A percentile compares a stretch with the other conserved stretches of the same genome.
phyloP scores from a whole-genome alignment of 73 alveolate species.

The Symbiodinium natans region DNA sequence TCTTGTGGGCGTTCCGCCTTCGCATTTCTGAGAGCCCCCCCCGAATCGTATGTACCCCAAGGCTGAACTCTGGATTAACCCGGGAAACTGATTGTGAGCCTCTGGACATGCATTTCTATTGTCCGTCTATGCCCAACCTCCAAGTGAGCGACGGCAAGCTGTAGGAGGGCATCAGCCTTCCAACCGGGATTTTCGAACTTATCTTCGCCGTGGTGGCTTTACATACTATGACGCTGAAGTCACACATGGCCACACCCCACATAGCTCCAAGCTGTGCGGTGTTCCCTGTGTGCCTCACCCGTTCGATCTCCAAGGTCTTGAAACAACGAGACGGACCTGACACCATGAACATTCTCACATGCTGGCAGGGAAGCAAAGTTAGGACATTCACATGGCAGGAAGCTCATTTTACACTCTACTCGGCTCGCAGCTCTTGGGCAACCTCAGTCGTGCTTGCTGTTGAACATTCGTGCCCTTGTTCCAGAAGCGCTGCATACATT shows the following conservation, averaged over 20 bases:
- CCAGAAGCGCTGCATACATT: not conserved
- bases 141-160: conserved; percentile 52
- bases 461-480: not conserved
- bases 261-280: not conserved
- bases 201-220: not conserved
- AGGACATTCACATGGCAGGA: not conserved
- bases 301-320: conserved; percentile 64
- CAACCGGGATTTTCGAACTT: not conserved
- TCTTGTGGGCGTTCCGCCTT: not conserved
- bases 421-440: not conserved
- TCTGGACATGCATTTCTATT: conserved; percentile 1
- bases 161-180: conserved; percentile 57
- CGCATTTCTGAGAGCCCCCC: too few relatives aligned
- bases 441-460: not conserved
- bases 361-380: not conserved
- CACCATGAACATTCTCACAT: too few relatives aligned
- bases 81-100: too few relatives aligned
- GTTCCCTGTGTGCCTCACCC: not conserved
- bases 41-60: too few relatives aligned
- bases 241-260: not conserved
- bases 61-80: too few relatives aligned
- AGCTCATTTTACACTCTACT: not conserved
- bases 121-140: conserved; percentile 40
- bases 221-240: not conserved
- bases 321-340: conserved; percentile 41